Evolutionary conservation across 2,329 filamentous ascomycete genomes (phyloP).

Genomic region (Teratosphaeria viscida): DNA sequence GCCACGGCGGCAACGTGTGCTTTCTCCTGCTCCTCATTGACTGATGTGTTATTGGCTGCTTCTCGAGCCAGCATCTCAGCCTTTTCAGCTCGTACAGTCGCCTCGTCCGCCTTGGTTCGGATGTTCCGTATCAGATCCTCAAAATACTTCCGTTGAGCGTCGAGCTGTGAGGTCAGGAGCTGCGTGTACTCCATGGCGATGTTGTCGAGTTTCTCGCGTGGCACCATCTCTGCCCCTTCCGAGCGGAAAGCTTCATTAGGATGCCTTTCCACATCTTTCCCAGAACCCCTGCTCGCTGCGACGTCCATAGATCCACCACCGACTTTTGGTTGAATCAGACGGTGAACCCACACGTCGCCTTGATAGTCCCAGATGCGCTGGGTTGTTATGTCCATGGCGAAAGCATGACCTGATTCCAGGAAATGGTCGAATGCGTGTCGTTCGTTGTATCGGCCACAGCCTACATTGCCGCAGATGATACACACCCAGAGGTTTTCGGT

Average conservation of each 20-base stretch:
- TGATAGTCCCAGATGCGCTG: conserved; percentile 98
- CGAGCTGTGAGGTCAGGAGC: conserved; percentile 81
- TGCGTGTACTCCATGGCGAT: conserved; percentile 94
- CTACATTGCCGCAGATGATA: conserved; percentile 82
- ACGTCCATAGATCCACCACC: conserved; percentile 82
- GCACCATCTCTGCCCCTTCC: conserved; percentile 54
- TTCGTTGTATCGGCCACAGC: conserved; percentile 87
- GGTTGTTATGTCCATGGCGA: conserved; percentile 82
- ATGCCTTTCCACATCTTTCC: conserved; percentile 12
- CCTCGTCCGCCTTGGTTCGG: conserved; percentile 75
- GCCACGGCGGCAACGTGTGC: neutral
- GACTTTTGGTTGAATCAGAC: conserved; percentile 85
- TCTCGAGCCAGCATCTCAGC: conserved; percentile 30
- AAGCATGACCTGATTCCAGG: conserved; percentile 80
- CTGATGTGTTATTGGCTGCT: neutral
- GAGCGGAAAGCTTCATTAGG: conserved; percentile 28
- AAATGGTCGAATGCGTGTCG: conserved; percentile 91
- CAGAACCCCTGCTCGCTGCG: conserved; percentile 40
- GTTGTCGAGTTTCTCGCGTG: conserved; percentile 59
- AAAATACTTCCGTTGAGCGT: conserved; percentile 86
- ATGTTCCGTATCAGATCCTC: conserved; percentile 85
- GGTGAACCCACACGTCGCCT: conserved; percentile 89
- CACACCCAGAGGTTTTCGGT: conserved; percentile 87
- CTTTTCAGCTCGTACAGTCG: conserved; percentile 55
- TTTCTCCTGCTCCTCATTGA: neutral